These are phyloP conservation scores for Microbotryum intermedium DNA, from an alignment of 1,284 basidiomycete species.

Conservation along the genomic window DNA sequence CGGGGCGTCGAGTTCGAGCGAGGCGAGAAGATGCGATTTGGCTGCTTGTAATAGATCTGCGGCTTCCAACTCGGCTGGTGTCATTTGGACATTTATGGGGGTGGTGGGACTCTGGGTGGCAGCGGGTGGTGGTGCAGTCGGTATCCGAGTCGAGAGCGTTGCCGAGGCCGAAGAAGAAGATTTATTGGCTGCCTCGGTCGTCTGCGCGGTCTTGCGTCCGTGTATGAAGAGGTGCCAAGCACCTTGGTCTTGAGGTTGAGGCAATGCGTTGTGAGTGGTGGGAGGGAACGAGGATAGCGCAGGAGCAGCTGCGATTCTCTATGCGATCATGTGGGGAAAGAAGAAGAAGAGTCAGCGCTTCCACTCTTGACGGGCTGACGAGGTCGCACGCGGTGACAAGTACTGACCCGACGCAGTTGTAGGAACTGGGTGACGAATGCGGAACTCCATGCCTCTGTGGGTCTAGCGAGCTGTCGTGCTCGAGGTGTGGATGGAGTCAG, in stretches of 20 bases:
- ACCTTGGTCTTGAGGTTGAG: slow-evolving; percentile 21
- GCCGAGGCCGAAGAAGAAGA: too few relatives aligned
- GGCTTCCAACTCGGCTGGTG: neutral
- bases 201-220: slow-evolving; percentile 20
- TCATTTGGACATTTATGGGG: slow-evolving; percentile 4
- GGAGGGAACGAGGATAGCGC: neutral
- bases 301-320: slow-evolving; percentile 10
- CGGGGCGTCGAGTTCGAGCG: slow-evolving; percentile 20
- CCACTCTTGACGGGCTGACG: neutral
- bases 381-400: neutral
- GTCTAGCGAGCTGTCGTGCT: slow-evolving; percentile 1
- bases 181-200: neutral
- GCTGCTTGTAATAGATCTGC: neutral
- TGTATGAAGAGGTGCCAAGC: slow-evolving; percentile 31
- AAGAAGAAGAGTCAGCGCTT: neutral
- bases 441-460: slow-evolving; percentile 20
- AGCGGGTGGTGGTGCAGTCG: neutral
- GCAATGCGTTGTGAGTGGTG: slow-evolving; percentile 12
- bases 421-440: slow-evolving; percentile 25
- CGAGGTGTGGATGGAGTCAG: neutral
- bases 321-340: neutral
- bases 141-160: too few relatives aligned
- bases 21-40: slow-evolving; percentile 14
- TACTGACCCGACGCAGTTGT: slow-evolving; percentile 10
- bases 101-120: neutral